Base-by-base conservation (phyloP, 2,329 filamentous ascomycete species). In the Akanthomyces muscarius region DNA sequence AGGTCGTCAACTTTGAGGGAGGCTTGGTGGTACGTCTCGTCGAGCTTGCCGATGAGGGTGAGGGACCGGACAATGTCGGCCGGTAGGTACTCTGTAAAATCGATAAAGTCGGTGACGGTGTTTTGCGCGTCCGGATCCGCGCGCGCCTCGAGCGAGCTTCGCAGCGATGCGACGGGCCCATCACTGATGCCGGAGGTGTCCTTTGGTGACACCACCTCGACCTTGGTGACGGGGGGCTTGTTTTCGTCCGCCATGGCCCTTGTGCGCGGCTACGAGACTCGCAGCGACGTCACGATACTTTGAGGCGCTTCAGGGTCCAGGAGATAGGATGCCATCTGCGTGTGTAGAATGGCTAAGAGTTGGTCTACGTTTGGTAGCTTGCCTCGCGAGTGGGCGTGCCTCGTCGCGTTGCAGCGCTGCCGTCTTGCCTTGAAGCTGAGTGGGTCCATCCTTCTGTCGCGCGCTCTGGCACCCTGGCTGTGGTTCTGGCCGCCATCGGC, bases 101-200 rank as follows among this genome's bases (percentile, higher is more conserved):
- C 86, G 72, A 89, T 83, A 71, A 88, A 89, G 73, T 89, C 86
- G 64, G 85, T 88, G 21, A 89, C 83, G n/a, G 86, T 88, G 7
- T 87, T 86, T 69, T 89, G 86, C 30, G 85, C 85, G 76, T 89
- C 87, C 6, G 86, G 86, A 66, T 89, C 86, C 60, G 81, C 80
- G 67, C 83, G 83, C 71, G 82, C 76, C 63, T 79, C 77, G 65
- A 84, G 77, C 1, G 80, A 73, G 63, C 75, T 70, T 65, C 63
- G 54, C 30, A 64, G 47, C 7, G 59, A 62, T 41, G 58, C 59
- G 67, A 67, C 51, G 59, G 65, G 63, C 66, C 68, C 63, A 67
- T 64, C 68, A 41, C 63, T 52, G 42, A 76, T 70, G 28, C 73
- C 68, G 16, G 67, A 65, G 21, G 65, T 68, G 73, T 69, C 65